Evolutionary conservation across 768 basidiomycete genomes (phyloP), one percentile per base, ranked within the genome.

Genomic region (Mrakia gelida): DNA sequence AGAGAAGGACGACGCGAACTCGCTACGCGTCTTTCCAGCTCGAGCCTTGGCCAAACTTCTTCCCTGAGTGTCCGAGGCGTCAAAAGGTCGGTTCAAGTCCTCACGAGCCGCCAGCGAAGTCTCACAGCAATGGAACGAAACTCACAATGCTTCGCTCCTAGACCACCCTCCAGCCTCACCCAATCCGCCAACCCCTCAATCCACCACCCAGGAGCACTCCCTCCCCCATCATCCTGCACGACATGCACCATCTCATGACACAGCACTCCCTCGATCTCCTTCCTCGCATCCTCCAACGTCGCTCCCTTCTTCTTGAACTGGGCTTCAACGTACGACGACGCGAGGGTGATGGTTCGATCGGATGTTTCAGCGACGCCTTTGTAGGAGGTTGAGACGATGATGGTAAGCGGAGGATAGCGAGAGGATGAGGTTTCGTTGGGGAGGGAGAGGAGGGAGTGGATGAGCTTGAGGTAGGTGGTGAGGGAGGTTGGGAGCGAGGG

Each of bases 81-180:
- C n/a, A 65, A 4, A 16, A 18, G 16, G 3, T 32, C 63, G 23
- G 63, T 1, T 16, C 10, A 23, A 38, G 3, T 16, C 9, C 2
- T 32, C 63, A 38, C 34, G 6, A 23, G 62, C 10, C 45, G 2
- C 30, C 63, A 62, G 26, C n/a, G 30, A 28, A 28, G 61, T n/a
- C n/a, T n/a, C n/a, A 62, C 18, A 38, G 38, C 38, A 8, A 38
- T 38, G 4, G 4, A 23, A 34, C n/a, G 68, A 8, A 7, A 45
- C 71, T 52, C 16, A 45, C 71, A 71, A 28, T 71, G 71, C 71
- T n/a, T 49, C 71, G 71, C 71, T 26, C 71, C 71, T n/a, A 71
- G 8, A 5, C 52, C 71, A 5, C 38, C 43, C 30, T 71, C 38
- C 16, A 41, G 8, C 16, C 71, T 26, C 1, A 28, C 26, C 71